Percentiles rank a stretch among this genome's conserved stretches.
phyloP scores from a whole-genome alignment of 2,329 filamentous ascomycete genomes.

The Magnaporthiopsis poae region DNA sequence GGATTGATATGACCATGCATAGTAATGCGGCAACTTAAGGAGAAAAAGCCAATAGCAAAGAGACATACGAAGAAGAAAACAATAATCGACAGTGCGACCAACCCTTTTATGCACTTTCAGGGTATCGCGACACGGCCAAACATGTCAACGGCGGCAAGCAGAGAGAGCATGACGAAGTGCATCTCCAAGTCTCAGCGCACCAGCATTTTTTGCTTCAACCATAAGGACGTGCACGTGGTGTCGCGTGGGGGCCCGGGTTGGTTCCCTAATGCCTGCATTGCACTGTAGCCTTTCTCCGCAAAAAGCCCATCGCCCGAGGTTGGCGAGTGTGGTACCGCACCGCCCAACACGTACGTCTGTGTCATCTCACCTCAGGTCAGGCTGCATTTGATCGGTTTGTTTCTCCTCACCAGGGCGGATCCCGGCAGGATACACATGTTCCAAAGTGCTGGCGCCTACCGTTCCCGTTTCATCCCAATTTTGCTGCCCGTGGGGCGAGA shows the following conservation, averaged over 20 bases:
- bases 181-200: neutral
- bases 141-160: too few relatives aligned
- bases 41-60: too few relatives aligned
- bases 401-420: conserved; percentile 1
- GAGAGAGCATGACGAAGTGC: neutral
- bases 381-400: conserved; percentile 6
- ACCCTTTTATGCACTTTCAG: too few relatives aligned
- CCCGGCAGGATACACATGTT: conserved; percentile 5
- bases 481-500: conserved; percentile 2
- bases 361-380: conserved; percentile 7
- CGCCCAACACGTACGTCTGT: neutral
- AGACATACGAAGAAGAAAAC: too few relatives aligned
- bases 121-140: too few relatives aligned
- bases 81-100: too few relatives aligned
- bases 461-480: conserved; percentile 13
- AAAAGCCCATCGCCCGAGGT: neutral
- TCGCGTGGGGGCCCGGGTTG: neutral
- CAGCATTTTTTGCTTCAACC: too few relatives aligned
- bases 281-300: neutral
- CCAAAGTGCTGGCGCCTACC: conserved; percentile 4
- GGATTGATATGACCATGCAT: too few relatives aligned
- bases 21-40: too few relatives aligned
- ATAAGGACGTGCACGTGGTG: neutral
- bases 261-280: neutral
- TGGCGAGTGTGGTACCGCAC: neutral